phyloP scores from a whole-genome alignment of 1,284 basidiomycete species.

The Moesziomyces antarcticus region DNA sequence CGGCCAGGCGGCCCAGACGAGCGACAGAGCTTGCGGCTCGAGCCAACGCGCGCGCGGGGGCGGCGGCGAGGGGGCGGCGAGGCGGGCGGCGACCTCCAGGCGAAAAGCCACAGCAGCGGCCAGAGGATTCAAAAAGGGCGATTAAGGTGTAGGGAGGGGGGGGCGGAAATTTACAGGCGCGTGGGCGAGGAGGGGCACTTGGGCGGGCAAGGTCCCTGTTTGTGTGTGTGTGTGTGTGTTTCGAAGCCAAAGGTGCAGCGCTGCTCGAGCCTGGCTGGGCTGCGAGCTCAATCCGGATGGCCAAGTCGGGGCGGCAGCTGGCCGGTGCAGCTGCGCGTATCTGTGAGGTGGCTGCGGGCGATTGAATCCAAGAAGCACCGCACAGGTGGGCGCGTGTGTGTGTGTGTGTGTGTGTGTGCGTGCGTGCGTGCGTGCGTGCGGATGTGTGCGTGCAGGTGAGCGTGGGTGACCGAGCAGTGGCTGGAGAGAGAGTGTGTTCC shows the following conservation, averaged over 20 bases:
- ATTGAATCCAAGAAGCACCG: constrained; percentile 2
- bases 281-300: neutral
- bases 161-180: no score
- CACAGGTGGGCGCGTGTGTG: constrained; percentile 3
- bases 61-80: constrained; percentile 1
- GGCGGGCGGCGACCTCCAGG: no score
- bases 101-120: neutral
- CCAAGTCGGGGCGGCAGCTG: no score
- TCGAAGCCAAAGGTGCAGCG: neutral
- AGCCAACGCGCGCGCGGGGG: constrained; percentile 1
- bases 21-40: no score
- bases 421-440: neutral
- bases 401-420: neutral
- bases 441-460: neutral
- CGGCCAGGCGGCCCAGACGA: no score
- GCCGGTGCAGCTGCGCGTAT: neutral
- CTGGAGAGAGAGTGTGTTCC: no score
- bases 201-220: constrained; percentile 2
- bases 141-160: constrained; percentile 6
- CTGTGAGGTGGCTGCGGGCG: no score
- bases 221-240: constrained; percentile 6
- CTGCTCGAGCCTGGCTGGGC: neutral
- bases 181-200: no score
- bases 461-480: no score
- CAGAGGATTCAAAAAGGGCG: constrained; percentile 2